Evolutionary conservation across 441 rosid genomes (phyloP).

Genomic region (Caryocar brasiliense): DNA sequence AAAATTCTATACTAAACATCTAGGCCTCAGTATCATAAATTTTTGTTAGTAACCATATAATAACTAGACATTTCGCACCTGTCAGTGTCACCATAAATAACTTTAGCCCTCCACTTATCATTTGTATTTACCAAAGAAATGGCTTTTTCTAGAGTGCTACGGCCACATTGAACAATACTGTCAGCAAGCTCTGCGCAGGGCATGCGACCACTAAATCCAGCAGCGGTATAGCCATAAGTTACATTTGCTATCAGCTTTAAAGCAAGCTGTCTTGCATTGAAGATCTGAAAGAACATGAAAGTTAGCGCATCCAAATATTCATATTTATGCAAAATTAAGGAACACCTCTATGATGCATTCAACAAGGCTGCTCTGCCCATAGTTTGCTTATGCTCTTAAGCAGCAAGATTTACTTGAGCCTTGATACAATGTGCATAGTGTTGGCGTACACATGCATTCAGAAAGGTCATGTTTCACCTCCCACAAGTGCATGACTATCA

Average conservation of each 20-base stretch:
- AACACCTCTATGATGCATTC: not conserved
- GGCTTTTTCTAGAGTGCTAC: constrained; percentile 83
- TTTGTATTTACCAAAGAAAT: constrained; percentile 66
- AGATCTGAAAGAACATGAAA: constrained; percentile 55
- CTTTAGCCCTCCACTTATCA: constrained; percentile 72
- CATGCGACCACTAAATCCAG: constrained; percentile 99
- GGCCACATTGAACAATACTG: constrained; percentile 96
- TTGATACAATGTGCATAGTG: no score
- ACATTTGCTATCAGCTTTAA: constrained; percentile 95
- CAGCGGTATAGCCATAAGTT: constrained; percentile 96
- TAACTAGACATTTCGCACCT: no score
- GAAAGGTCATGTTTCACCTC: not conserved
- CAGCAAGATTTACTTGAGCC: not conserved
- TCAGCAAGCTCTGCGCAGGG: constrained; percentile 99
- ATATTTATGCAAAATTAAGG: not conserved
- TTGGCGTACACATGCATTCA: not conserved
- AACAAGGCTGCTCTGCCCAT: not conserved
- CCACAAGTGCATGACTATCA: no score
- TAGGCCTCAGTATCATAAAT: no score
- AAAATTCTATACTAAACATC: no score
- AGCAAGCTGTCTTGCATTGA: constrained; percentile 97
- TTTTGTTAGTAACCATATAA: no score
- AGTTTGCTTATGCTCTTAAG: constrained; percentile 3
- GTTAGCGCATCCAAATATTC: constrained; percentile 1
- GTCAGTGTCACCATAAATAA: constrained; percentile 94